Conservation (phyloP, 305 asterid species). For the Plantago lanceolata region DNA sequence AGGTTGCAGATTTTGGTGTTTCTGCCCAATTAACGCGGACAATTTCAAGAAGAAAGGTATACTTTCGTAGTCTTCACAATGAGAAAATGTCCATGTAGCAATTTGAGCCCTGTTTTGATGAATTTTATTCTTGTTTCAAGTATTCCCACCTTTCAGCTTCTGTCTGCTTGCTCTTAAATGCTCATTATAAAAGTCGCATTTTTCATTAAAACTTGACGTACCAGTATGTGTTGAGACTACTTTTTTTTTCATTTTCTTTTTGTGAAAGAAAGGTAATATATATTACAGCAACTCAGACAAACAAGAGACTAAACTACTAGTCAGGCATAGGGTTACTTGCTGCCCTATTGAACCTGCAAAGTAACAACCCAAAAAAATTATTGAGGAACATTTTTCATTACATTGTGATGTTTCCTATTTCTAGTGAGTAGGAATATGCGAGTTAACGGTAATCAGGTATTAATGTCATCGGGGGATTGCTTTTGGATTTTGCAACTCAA, state of each 20-base stretch:
- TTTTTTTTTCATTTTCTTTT: too few species aligned
- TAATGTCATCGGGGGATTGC: too few species aligned
- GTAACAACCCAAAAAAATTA: too few species aligned
- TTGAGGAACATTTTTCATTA: too few species aligned
- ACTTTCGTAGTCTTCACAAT: slow-evolving; percentile 6
- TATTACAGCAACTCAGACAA: too few species aligned
- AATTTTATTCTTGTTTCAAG: slow-evolving; percentile 2
- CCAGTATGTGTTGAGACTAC: too few species aligned
- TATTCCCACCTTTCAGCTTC: slow-evolving; percentile 4
- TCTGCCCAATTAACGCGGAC: slow-evolving; percentile 93
- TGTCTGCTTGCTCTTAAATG: slow-evolving; percentile 9
- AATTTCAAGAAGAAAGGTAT: slow-evolving; percentile 90
- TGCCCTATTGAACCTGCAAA: too few species aligned
- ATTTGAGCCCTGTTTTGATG: slow-evolving; percentile 7
- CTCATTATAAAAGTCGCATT: slow-evolving; percentile 9
- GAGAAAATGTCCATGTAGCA: neutral
- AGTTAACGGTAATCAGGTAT: neutral
- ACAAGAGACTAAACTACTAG: too few species aligned
- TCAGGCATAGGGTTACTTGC: too few species aligned
- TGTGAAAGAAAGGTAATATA: too few species aligned
- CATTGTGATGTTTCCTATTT: too few species aligned
- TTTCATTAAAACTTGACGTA: neutral
- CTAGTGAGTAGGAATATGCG: neutral
- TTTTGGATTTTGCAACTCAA: too few species aligned
- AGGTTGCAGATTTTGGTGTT: slow-evolving; percentile 99